Evolutionary conservation across 1,284 basidiomycete species (phyloP).

Genomic region (Schizopora paradoxa): DNA sequence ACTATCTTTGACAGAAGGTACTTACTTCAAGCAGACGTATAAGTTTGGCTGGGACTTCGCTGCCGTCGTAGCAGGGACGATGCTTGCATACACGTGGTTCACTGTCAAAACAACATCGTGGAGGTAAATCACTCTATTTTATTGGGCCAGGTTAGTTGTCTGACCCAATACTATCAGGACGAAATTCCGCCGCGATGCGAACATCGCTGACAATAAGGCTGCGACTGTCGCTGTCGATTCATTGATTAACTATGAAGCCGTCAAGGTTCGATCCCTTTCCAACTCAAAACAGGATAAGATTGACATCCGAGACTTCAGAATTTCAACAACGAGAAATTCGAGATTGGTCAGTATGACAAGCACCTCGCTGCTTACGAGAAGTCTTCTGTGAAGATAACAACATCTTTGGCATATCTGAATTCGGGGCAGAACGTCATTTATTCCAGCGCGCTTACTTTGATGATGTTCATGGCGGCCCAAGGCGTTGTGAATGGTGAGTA

Average conservation of each 20-base stretch:
- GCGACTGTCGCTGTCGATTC: constrained; percentile 94
- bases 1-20: constrained; percentile 10
- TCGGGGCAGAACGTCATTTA: constrained; percentile 97
- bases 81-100: constrained; percentile 95
- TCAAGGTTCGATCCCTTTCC: constrained; percentile 62
- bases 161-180: constrained; percentile 50
- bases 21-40: constrained; percentile 58
- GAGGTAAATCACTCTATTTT: constrained; percentile 50
- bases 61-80: constrained; percentile 79
- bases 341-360: constrained; percentile 89
- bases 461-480: constrained; percentile 96
- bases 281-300: not conserved
- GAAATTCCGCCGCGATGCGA: constrained; percentile 90
- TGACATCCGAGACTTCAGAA: constrained; percentile 46
- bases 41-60: constrained; percentile 98
- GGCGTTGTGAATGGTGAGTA: constrained; percentile 80
- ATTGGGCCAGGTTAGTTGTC: not conserved
- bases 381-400: constrained; percentile 91
- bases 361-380: constrained; percentile 87
- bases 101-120: constrained; percentile 94
- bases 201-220: constrained; percentile 94
- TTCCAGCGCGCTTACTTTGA: constrained; percentile 84
- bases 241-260: constrained; percentile 96
- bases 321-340: constrained; percentile 95
- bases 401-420: constrained; percentile 89